Percentiles rank a stretch among this genome's conserved stretches.
Conservation (phyloP, 202 grass and related monocot species). For the Carex arenaria region DNA sequence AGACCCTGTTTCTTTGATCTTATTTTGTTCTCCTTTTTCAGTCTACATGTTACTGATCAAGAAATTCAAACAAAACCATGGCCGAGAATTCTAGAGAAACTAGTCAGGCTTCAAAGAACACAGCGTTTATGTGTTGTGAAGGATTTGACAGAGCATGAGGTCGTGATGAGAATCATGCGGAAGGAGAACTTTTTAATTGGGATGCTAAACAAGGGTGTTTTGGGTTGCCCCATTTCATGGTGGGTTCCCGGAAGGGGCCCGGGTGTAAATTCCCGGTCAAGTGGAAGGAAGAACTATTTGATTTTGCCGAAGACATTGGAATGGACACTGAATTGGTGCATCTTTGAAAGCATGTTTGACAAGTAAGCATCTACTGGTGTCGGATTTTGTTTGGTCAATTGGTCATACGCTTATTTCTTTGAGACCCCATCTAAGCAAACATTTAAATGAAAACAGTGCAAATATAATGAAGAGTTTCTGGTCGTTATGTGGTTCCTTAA, state of each 20-base stretch:
- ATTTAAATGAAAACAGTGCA: not conserved
- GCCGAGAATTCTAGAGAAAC: slow-evolving; percentile 89
- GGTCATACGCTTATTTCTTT: not conserved
- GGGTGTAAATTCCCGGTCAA: slow-evolving; percentile 40
- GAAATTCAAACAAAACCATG: slow-evolving; percentile 95
- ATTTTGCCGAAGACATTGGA: slow-evolving; percentile 93
- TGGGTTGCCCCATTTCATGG: slow-evolving; percentile 76
- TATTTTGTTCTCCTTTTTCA: slow-evolving; percentile 32
- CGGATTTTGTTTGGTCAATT: not conserved
- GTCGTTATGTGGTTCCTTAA: not conserved
- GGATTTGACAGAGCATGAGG: slow-evolving; percentile 87
- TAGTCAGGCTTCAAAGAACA: slow-evolving; percentile 67
- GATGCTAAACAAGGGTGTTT: slow-evolving; percentile 94
- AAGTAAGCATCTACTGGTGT: slow-evolving; percentile 37
- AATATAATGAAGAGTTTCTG: not conserved
- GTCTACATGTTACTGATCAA: slow-evolving; percentile 80
- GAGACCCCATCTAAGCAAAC: not conserved
- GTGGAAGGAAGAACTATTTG: slow-evolving; percentile 55
- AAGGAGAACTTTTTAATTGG: slow-evolving; percentile 99
- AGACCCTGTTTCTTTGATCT: not conserved
- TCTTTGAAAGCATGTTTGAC: slow-evolving; percentile 99
- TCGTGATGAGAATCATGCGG: slow-evolving; percentile 98
- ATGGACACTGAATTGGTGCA: slow-evolving; percentile 99
- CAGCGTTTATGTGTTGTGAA: slow-evolving; percentile 88
- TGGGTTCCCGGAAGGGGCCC: slow-evolving; percentile 77